A percentile compares a stretch with the other conserved stretches of the same genome.
Conservation (phyloP, 495 filamentous ascomycete genomes). For the Aspergillus coremiiformis region DNA sequence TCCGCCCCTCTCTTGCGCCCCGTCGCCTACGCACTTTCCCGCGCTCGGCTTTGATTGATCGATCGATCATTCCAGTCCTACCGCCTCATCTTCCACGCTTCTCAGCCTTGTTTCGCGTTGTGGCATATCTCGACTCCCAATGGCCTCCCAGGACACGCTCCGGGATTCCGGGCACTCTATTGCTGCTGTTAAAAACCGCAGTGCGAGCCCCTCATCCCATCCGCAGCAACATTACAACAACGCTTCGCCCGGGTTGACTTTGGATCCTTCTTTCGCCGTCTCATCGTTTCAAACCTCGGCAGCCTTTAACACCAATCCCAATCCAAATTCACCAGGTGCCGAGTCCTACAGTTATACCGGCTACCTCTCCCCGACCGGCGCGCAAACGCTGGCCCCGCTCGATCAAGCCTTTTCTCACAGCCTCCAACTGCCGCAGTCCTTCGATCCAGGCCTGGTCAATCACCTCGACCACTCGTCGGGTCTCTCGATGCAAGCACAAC, state of each 20-base stretch:
- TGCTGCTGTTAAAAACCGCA: constrained; percentile 28
- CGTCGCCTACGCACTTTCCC: background rate
- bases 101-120: constrained; percentile 21
- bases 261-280: constrained; percentile 34
- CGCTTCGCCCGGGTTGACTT: constrained; percentile 26
- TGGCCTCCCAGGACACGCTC: constrained; percentile 34
- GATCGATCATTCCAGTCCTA: constrained; percentile 7
- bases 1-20: constrained; percentile 2
- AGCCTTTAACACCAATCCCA: constrained; percentile 19
- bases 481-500: constrained; percentile 15
- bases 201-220: constrained; percentile 37
- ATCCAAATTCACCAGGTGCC: constrained; percentile 16
- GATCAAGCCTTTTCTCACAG: constrained; percentile 29
- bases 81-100: constrained; percentile 6
- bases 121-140: constrained; percentile 20
- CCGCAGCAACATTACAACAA: constrained; percentile 30
- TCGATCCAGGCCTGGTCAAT: constrained; percentile 29
- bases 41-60: constrained; percentile 1
- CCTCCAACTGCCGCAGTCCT: constrained; percentile 33
- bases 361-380: constrained; percentile 23
- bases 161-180: constrained; percentile 25
- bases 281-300: constrained; percentile 19
- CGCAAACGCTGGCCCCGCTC: constrained; percentile 23
- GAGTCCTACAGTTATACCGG: constrained; percentile 28
- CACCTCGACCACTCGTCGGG: constrained; percentile 28